Percentiles rank a stretch among this genome's conserved stretches.
Conservation (phyloP, 164 flowering plant genomes). For the Vitis rupestris region DNA sequence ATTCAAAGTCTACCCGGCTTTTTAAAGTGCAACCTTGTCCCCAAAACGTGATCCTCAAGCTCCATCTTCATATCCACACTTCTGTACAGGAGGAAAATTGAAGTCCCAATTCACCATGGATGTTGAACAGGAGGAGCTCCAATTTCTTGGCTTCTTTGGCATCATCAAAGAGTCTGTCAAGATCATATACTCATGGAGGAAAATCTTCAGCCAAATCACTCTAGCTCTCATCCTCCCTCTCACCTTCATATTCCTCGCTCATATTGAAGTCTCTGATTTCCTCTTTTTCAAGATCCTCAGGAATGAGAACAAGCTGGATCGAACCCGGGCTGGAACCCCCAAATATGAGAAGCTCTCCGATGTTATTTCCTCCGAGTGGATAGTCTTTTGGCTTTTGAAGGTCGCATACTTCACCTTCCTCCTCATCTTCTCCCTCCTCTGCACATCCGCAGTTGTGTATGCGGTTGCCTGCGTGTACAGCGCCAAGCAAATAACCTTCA, state of each 20-base stretch:
- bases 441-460: constrained; percentile 48
- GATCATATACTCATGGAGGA: constrained; percentile 23
- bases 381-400: constrained; percentile 29
- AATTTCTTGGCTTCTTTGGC: constrained; percentile 25
- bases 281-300: constrained; percentile 3
- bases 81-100: neutral
- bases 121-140: constrained; percentile 21
- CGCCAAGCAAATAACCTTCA: constrained; percentile 32
- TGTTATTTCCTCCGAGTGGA: constrained; percentile 10
- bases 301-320: neutral
- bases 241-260: constrained; percentile 26
- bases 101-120: constrained; percentile 5
- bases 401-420: constrained; percentile 26
- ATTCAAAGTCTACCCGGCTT: no score
- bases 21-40: no score
- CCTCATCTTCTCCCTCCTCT: constrained; percentile 37
- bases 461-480: constrained; percentile 49
- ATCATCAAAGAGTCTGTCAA: constrained; percentile 25
- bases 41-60: no score
- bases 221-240: constrained; percentile 28
- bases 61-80: neutral
- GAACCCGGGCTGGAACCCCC: neutral
- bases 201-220: constrained; percentile 28
- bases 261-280: constrained; percentile 13
- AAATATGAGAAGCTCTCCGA: neutral